Base-by-base conservation (phyloP, 106 monocot species). In the Amphibolis antarctica region DNA sequence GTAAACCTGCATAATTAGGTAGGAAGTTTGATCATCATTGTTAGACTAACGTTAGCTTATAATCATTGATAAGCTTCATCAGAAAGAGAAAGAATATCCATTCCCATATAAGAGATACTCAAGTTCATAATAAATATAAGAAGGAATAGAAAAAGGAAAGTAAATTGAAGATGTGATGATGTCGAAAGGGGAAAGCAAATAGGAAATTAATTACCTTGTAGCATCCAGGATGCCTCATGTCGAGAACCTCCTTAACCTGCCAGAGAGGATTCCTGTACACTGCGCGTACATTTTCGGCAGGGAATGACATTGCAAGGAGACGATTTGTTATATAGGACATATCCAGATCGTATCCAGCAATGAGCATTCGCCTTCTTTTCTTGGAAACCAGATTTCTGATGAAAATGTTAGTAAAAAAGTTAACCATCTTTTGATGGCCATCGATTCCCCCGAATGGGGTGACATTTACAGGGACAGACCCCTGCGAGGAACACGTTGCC, bases 241-340 rank as follows among this genome's bases (percentile, higher is more conserved):
- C 78, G 36, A 83, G 18, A 30, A 83, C 82, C 53, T 36, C 9
- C 59, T 76, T 78, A 28, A 83, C 82, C 67, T 83, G 82, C 82
- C 82, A 83, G 9, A 83, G 64, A 57, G 82, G 82, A 73, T 83
- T 83, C 15, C 82, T 66, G 28, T 83, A 83, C 66, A 83, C 68
- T 18, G 82, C 78, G 47, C 75, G 67, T 63, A 83, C 74, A 19
- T 36, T 67, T 42, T 83, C 78, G 36, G 75, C 75, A 28, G 82
- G 82, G 58, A 66, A 83, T 50, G 82, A 83, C 82, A 83, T 83
- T 28, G 78, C 82, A 65, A 83, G 48, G 30, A 83, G 47, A 28
- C 46, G 71, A 5, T 72, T 68, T 25, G 82, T 83, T 58, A 83
- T 83, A 56, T 83, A 83, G 20, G 78, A 79, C 82, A 83, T 83